Conservation (phyloP, 2,329 filamentous ascomycete species). For the Acephala macrosclerotiorum region DNA sequence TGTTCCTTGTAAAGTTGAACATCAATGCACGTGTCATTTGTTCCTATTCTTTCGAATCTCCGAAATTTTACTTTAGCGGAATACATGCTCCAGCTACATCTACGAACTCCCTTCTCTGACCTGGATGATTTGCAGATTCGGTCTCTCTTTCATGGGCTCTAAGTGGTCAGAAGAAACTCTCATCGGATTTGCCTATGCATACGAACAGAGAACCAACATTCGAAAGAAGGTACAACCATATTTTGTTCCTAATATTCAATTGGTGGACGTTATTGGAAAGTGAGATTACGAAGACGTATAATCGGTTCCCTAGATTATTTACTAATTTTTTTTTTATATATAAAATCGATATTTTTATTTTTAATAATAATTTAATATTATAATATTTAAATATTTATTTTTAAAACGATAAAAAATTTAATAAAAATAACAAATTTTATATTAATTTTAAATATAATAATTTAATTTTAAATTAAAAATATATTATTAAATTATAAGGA, state of each 20-base stretch:
- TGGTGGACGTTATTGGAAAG: slow-evolving; percentile 23
- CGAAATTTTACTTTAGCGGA: background rate
- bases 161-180: slow-evolving; percentile 67
- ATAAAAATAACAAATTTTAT: too few species aligned
- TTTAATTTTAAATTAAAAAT: too few species aligned
- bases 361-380: too few species aligned
- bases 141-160: slow-evolving; percentile 67
- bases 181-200: slow-evolving; percentile 72
- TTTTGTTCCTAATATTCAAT: slow-evolving; percentile 28
- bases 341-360: too few species aligned
- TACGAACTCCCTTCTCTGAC: background rate
- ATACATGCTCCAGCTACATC: background rate
- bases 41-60: background rate
- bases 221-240: slow-evolving; percentile 55
- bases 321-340: too few species aligned
- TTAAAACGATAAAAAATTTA: too few species aligned
- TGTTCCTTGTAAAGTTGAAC: background rate
- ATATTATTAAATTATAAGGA: too few species aligned
- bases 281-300: background rate
- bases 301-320: background rate
- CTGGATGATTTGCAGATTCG: slow-evolving; percentile 52
- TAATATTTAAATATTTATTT: too few species aligned
- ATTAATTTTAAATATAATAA: too few species aligned
- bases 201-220: slow-evolving; percentile 55
- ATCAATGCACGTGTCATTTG: background rate